phyloP scores from a whole-genome alignment of 2,329 filamentous ascomycete species.

The Exophiala mesophila region DNA sequence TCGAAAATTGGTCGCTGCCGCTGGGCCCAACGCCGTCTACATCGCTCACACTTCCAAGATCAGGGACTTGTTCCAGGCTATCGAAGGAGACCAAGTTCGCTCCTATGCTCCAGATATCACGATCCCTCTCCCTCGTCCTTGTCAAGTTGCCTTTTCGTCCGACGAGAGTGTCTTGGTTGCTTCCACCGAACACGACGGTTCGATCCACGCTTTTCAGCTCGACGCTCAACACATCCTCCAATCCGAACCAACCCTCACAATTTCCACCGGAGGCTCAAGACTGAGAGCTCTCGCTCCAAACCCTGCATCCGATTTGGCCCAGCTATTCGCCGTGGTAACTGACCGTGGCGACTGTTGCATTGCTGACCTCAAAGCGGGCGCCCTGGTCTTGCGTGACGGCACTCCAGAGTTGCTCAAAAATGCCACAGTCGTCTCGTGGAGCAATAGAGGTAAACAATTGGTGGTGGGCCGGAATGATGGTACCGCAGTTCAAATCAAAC shows the following conservation, averaged over 20 bases:
- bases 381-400: conserved; percentile 53
- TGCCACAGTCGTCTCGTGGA: conserved; percentile 86
- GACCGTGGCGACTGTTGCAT: conserved; percentile 75
- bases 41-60: conserved; percentile 73
- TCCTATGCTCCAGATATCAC: conserved; percentile 68
- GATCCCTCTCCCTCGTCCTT: conserved; percentile 70
- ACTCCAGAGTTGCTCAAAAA: conserved; percentile 65
- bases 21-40: conserved; percentile 72
- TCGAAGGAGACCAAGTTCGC: conserved; percentile 49
- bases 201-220: conserved; percentile 77
- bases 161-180: conserved; percentile 81
- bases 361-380: conserved; percentile 68
- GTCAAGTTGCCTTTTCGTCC: conserved; percentile 85
- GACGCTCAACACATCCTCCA: conserved; percentile 61
- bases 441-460: conserved; percentile 85
- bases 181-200: conserved; percentile 74
- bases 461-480: conserved; percentile 81
- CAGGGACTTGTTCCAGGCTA: conserved; percentile 62
- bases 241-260: conserved; percentile 65
- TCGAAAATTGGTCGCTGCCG: conserved; percentile 79
- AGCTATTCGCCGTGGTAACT: conserved; percentile 76
- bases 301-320: conserved; percentile 55
- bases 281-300: conserved; percentile 70
- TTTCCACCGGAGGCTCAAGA: conserved; percentile 69
- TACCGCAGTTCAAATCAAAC: conserved; percentile 75